Evolutionary conservation across 2,329 filamentous ascomycete species (phyloP), one percentile per base, ranked within the genome.

Genomic region (Xylariaceae sp.): DNA sequence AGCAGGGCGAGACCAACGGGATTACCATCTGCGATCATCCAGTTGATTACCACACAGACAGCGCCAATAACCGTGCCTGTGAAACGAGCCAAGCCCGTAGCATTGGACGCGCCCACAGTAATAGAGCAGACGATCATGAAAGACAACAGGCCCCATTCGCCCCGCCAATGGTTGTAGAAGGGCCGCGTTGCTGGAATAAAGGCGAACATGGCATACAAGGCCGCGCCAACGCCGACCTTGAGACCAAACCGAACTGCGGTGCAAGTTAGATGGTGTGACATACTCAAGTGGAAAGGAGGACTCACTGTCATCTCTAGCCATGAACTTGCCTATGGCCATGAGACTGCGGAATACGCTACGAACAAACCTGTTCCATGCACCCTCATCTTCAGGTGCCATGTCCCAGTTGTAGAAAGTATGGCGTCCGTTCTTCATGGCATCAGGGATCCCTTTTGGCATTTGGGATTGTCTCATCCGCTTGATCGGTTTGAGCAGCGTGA

Each of bases 81-180:
- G 53, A 96, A 90, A 46, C 92, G 80, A 31, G 89, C 79, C 51
- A 80, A 78, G 4, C 88, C 89, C 0, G 90, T 95, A 2, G 90
- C 94, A 57, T 96, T 98, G 16, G 88, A 86, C 6, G 92, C 88
- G 18, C 92, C 92, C 15, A 95, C 90, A 0, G 90, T 98, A 88
- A 95, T 96, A 23, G 85, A 88, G 55, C 89, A 94, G 16, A 98
- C 92, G 53, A 96, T 79, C 90, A 96, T 96, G 65, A 94, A 96
- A 0, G 88, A 94, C 35, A 98, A 60, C 2, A 98, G 69, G 15
- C 92, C 92, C 92, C 92, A 98, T 68, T 98, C 92, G 19, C 90
- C 90, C 55, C 90, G 73, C 87, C 89, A 96, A 50, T 82, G 81
- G 33, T 78, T 72, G 56, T 95, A 98, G 14, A 83, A 71, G 0